Evolutionary conservation across 208 protist genomes (phyloP), one percentile per base, ranked within the genome.

Genomic region (Acanthamoeba culbertsoni): DNA sequence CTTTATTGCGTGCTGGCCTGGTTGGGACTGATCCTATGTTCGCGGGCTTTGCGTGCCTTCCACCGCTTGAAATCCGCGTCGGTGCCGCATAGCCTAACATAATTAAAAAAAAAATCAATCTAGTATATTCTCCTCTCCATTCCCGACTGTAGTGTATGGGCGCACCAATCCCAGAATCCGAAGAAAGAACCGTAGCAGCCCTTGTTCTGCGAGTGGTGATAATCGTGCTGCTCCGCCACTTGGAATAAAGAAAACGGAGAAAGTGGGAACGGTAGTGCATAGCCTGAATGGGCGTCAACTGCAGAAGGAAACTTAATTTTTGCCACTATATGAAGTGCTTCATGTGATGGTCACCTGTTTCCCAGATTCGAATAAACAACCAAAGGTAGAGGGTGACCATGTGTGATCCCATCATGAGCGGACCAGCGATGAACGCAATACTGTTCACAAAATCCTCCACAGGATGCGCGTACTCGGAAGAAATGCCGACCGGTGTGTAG

Each of bases 151-250:
- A 59, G 23, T 59, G 51, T n/a, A 59, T n/a, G 18, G 18, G 23
- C 23, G 33, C 28, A 79, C 77, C 77, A 88, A 62, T 88, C 77
- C 77, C 77, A 88, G 12, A 62, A 28, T 3, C 77, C 77, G 37
- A 88, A 88, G 77, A 88, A 88, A 10, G 77, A 88, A 5, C 77
- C 77, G 51, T 43, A 88, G 77, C 77, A 63, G 77, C 77, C 77
- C 51, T 88, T 55, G 51, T 88, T 88, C 48, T 88, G 77, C 28
- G 77, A 88, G 77, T 88, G 77, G 28, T 88, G 77, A 35, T 63
- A 88, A 48, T 88, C 77, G 23, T 88, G 77, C 31, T 55, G 51
- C 28, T 88, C 77, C n/a, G 77, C 77, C 20, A 88, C 77, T 7
- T 28, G 26, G 18, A 88, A 88, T 12, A 88, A 35, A 14, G 46